Evolutionary conservation across 179 eudicot species (phyloP).

Genomic region (Spergularia azorica): DNA sequence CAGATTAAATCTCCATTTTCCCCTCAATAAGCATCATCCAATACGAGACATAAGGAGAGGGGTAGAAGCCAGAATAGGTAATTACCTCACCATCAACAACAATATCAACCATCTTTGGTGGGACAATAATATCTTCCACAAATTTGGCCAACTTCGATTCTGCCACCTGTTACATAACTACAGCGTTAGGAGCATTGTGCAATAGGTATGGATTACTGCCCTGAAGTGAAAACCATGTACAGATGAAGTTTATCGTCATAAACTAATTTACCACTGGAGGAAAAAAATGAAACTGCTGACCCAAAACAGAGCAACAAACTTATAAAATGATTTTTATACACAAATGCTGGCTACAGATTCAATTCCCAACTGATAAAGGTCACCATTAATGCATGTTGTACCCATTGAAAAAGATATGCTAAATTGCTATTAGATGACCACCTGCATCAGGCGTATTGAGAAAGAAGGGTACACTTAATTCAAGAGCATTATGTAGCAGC

Average conservation of each 20-base stretch:
- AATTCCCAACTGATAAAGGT: background rate
- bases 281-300: background rate
- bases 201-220: background rate
- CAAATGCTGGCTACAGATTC: background rate
- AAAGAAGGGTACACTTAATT: background rate
- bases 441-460: background rate
- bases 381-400: background rate
- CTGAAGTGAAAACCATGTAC: background rate
- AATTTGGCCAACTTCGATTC: constrained; percentile 96
- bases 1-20: background rate
- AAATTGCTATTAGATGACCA: background rate
- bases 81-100: constrained; percentile 96
- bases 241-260: background rate
- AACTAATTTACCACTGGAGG: background rate
- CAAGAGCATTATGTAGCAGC: background rate
- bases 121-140: constrained; percentile 97
- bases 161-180: constrained; percentile 60
- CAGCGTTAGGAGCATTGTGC: constrained; percentile 5
- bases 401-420: background rate
- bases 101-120: constrained; percentile 95
- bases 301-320: background rate
- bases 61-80: constrained; percentile 4
- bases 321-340: no score
- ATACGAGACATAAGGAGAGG: background rate
- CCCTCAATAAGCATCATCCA: background rate